Evolutionary conservation across 129 eudicot genomes (phyloP).

Genomic region (Pittosporum tobira): DNA sequence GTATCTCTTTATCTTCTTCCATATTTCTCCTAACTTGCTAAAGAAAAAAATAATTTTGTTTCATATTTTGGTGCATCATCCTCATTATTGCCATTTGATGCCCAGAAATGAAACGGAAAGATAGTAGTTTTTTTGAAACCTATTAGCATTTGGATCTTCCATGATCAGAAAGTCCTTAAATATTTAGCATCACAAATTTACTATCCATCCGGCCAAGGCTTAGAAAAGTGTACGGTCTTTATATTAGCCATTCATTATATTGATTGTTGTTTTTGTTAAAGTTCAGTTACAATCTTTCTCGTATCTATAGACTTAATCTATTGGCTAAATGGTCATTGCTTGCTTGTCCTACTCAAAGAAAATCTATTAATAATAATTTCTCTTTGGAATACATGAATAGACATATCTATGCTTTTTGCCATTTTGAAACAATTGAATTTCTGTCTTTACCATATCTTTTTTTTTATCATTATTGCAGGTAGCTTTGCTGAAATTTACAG

Average conservation of each 20-base stretch:
- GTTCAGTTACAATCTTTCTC: too few relatives aligned
- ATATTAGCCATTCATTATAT: not conserved
- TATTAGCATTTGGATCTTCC: not conserved
- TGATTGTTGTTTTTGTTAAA: too few relatives aligned
- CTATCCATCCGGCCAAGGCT: too few relatives aligned
- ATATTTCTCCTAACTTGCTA: not conserved
- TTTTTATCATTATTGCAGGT: constrained; percentile 49
- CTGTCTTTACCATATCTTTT: constrained; percentile 3
- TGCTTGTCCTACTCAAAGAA: too few relatives aligned
- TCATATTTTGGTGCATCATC: not conserved
- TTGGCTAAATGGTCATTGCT: too few relatives aligned
- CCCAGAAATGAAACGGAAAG: too few relatives aligned
- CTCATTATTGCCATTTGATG: not conserved
- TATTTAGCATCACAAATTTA: not conserved
- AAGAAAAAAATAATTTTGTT: not conserved
- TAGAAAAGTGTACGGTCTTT: not conserved
- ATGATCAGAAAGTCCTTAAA: not conserved
- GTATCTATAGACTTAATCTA: too few relatives aligned
- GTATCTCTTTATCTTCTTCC: not conserved
- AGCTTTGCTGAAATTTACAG: constrained; percentile 92
- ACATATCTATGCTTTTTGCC: not conserved
- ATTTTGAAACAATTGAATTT: not conserved
- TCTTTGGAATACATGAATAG: too few relatives aligned
- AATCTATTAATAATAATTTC: not conserved
- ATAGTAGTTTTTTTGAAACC: not conserved